Conservation (phyloP, 2,329 filamentous ascomycete species). For the Botrytis fragariae region DNA sequence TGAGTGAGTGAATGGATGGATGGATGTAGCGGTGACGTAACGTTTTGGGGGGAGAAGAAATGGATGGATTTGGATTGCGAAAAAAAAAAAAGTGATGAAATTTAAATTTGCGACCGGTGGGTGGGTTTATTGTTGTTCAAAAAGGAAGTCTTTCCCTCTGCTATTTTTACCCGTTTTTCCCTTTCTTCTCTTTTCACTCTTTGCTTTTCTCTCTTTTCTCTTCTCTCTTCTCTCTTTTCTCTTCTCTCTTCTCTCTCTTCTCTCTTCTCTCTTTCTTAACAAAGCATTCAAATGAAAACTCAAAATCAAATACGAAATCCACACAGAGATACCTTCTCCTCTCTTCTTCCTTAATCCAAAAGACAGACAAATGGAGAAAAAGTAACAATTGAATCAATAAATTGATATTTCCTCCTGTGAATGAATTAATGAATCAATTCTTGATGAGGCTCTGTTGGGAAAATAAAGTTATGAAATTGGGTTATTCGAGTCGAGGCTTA, state of each 20-base stretch:
- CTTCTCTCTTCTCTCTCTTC: background rate
- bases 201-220: rapidly evolving
- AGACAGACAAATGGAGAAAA: background rate
- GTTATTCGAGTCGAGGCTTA: background rate
- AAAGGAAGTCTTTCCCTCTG: background rate
- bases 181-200: background rate
- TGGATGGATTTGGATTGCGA: background rate
- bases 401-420: background rate
- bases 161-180: background rate
- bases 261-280: background rate
- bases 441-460: background rate
- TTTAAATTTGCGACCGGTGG: background rate
- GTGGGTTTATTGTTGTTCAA: background rate
- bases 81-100: background rate
- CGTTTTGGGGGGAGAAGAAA: background rate
- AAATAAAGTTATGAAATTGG: background rate
- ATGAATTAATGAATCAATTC: background rate
- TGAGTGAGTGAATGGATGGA: background rate
- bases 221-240: too few species aligned
- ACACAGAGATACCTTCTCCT: background rate
- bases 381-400: background rate
- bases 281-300: background rate
- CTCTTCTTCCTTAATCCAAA: background rate
- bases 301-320: background rate
- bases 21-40: background rate